Conservation (phyloP, 495 filamentous ascomycete genomes). For the Aspergillus panamensis region DNA sequence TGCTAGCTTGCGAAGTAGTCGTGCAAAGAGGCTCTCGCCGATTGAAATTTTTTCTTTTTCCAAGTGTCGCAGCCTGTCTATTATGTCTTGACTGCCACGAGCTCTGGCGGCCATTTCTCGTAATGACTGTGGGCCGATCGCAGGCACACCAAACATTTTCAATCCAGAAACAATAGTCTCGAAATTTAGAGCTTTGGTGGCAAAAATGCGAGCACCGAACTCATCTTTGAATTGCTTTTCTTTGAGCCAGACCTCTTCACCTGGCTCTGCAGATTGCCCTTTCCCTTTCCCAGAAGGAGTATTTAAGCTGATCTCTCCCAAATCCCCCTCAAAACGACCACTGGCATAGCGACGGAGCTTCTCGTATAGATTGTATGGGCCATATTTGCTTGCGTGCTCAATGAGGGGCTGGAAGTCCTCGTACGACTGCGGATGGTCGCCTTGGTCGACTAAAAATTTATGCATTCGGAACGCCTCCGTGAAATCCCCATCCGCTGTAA, state of each 20-base stretch:
- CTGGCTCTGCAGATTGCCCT: neutral
- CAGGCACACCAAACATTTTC: conserved; percentile 58
- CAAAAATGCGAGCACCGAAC: conserved; percentile 68
- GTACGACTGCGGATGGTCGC: conserved; percentile 48
- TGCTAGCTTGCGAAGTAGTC: conserved; percentile 57
- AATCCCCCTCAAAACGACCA: conserved; percentile 15
- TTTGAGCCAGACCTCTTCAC: conserved; percentile 14
- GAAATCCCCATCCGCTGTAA: conserved; percentile 48
- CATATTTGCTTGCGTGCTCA: conserved; percentile 36
- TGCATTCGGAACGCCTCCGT: conserved; percentile 60
- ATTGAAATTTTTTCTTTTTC: conserved; percentile 56
- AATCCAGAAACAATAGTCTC: conserved; percentile 62
- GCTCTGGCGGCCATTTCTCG: conserved; percentile 66
- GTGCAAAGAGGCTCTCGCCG: conserved; percentile 54
- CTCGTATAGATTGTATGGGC: conserved; percentile 21
- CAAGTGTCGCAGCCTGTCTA: conserved; percentile 53
- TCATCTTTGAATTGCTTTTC: conserved; percentile 48
- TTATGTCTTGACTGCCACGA: conserved; percentile 48
- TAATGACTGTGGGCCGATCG: conserved; percentile 68
- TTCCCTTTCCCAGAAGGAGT: neutral
- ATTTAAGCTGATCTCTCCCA: neutral
- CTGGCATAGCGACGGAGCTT: conserved; percentile 27
- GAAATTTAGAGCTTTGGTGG: conserved; percentile 62
- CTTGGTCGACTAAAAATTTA: conserved; percentile 39
- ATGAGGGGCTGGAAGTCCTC: conserved; percentile 42